These are phyloP conservation scores for Claviceps citrina DNA, from an alignment of 2,329 filamentous ascomycete species.

Conservation along the genomic window DNA sequence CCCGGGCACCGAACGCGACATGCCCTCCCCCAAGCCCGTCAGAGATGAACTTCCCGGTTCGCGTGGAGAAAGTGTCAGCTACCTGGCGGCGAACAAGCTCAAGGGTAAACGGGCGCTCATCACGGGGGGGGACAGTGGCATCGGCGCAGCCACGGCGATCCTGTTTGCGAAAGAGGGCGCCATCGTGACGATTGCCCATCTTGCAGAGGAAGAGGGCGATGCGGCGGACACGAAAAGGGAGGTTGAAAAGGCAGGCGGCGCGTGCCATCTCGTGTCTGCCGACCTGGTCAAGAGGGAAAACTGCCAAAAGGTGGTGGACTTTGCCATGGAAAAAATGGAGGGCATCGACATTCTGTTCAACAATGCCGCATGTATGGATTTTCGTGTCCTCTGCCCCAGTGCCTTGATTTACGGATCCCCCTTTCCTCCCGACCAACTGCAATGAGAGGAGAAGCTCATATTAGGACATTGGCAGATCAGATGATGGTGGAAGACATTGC, in stretches of 20 bases:
- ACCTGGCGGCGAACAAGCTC: conserved; percentile 63
- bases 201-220: conserved; percentile 61
- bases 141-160: conserved; percentile 46
- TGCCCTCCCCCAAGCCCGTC: conserved; percentile 8
- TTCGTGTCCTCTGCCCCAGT: too few species aligned
- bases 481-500: conserved; percentile 56
- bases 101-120: conserved; percentile 62
- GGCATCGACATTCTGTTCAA: conserved; percentile 60
- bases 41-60: conserved; percentile 3
- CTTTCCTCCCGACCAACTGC: too few species aligned
- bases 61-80: conserved; percentile 41
- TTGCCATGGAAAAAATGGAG: conserved; percentile 49
- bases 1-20: conserved; percentile 10
- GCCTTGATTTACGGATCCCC: too few species aligned
- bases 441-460: not conserved
- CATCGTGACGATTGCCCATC: conserved; percentile 55
- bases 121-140: conserved; percentile 46
- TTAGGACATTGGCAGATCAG: conserved; percentile 14
- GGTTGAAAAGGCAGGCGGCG: conserved; percentile 50
- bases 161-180: conserved; percentile 72
- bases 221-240: conserved; percentile 57
- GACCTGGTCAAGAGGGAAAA: conserved; percentile 52
- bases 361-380: conserved; percentile 48
- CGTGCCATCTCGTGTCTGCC: conserved; percentile 47
- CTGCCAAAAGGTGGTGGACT: conserved; percentile 52